These are phyloP conservation scores for Paramecium pentaurelia DNA, from an alignment of 73 alveolate genomes.

Conservation along the genomic window DNA sequence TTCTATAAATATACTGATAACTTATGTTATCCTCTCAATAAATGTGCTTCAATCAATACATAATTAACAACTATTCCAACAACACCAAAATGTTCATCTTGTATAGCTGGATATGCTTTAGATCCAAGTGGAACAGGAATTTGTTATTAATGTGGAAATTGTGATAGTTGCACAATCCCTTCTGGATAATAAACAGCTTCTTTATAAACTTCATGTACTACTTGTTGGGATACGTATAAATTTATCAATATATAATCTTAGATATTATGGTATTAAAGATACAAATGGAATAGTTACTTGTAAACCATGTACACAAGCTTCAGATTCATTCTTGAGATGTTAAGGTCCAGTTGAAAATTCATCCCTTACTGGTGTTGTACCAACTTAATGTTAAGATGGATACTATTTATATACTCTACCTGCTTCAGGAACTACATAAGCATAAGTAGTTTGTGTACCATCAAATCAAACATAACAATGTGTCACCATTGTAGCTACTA, in stretches of 20 bases:
- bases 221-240: background rate
- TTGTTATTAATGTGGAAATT: background rate
- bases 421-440: background rate
- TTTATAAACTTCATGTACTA: background rate
- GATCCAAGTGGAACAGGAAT: background rate
- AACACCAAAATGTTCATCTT: background rate
- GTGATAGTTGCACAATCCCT: background rate
- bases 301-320: background rate
- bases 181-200: background rate
- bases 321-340: background rate
- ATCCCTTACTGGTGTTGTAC: background rate
- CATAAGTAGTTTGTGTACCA: background rate
- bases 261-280: background rate
- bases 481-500: background rate
- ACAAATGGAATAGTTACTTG: background rate
- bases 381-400: slow-evolving; percentile 27
- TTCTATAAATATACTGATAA: background rate
- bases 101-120: background rate
- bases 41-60: background rate
- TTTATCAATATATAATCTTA: background rate
- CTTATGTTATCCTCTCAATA: background rate
- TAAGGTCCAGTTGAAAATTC: background rate
- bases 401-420: background rate
- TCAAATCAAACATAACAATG: background rate
- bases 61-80: background rate